Evolutionary conservation across 805 yeast genomes (phyloP).

Genomic region (Schwanniomyces polymorphus): DNA sequence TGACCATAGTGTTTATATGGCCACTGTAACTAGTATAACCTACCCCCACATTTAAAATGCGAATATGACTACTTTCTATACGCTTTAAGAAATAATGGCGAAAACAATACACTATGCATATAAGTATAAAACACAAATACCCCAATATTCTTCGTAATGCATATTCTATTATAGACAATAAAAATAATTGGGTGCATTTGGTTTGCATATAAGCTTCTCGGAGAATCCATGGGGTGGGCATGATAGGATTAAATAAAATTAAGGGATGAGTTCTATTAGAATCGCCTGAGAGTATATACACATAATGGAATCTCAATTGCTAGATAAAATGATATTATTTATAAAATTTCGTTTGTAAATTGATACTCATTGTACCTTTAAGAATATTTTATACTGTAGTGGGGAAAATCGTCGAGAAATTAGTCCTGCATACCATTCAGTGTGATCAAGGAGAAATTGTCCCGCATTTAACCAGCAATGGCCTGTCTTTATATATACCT

Average conservation of each 20-base stretch:
- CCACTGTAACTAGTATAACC: not conserved
- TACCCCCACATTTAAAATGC: not conserved
- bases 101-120: not conserved
- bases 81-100: not conserved
- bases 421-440: not conserved
- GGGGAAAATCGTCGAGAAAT: not conserved
- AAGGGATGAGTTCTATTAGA: too few species aligned
- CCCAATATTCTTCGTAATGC: not conserved
- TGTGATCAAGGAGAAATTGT: not conserved
- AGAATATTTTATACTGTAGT: not conserved
- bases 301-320: too few species aligned
- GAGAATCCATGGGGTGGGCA: not conserved
- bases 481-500: not conserved
- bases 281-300: too few species aligned
- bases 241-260: not conserved
- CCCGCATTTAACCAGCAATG: not conserved
- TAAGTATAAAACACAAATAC: not conserved
- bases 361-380: not conserved
- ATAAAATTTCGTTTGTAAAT: not conserved
- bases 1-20: not conserved
- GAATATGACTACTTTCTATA: not conserved
- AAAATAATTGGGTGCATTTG: not conserved
- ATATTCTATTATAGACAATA: not conserved
- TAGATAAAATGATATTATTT: not conserved
- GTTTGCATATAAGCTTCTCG: not conserved